Base-by-base conservation (phyloP, 371 early-diverging fungal species). In the Neoconidiobolus thromboides region DNA sequence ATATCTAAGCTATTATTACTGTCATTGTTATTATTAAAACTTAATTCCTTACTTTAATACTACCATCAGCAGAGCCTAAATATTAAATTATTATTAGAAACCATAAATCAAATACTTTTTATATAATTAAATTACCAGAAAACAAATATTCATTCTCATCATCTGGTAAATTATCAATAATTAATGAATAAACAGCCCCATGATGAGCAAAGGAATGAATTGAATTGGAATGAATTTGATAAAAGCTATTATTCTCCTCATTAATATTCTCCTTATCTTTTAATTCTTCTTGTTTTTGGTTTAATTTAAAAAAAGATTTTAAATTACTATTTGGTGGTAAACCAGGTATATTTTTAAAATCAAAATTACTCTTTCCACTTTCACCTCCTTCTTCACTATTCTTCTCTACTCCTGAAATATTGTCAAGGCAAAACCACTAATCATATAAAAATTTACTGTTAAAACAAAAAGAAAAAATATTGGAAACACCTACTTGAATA, bases 161-260 rank as follows among this genome's bases (percentile, higher is more conserved):
- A 61, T 77, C 76, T 7, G 81, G 79, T 9, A 81, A 69, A 37
- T 63, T 60, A 15, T 78, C 76, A 52, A 81, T 71, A 14, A 77
- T 15, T 43, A 86, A 65, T 57, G 81, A 73, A 62, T 87, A 85
- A 15, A 87, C 78, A 64, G 84, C 86, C 14, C 88, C 88, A 62
- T 79, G 77, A 65, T 87, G 88, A 9, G 83, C 81, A 70, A 77
- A 79, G 10, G 67, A 69, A n/a, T 67, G 64, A 1, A 83, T 26
- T 26, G 26, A 26, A 26, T 26, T 26, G 26, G 26, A 26, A 26
- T 71, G 72, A 9, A 85, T 75, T 40, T 78, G 72, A 62, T 59
- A 7, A 1, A 1, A 9, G 3, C 38, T 43, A 1, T 12, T 12
- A 2, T 54, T 6, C 4, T 41, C n/a, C 12, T 39, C 26, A 26